A percentile compares a stretch with the other conserved stretches of the same genome.
Evolutionary conservation across 371 early-diverging fungal genomes (phyloP).

Genomic region (Batkoa obscura): DNA sequence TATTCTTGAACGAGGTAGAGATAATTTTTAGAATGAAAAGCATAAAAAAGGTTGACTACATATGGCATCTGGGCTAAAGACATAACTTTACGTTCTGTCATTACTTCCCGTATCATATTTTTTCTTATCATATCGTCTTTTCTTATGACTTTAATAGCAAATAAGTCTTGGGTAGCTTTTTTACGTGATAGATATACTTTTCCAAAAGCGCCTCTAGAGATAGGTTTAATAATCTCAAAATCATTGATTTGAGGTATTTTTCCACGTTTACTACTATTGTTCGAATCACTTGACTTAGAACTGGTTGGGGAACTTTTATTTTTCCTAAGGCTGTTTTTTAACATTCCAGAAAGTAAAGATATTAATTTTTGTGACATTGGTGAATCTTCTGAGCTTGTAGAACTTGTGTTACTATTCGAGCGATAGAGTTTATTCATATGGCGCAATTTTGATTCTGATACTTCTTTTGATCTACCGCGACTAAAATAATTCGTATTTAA

Average conservation of each 20-base stretch:
- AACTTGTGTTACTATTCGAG: slow-evolving; percentile 1
- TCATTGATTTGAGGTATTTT: slow-evolving; percentile 54
- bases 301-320: background rate
- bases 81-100: slow-evolving; percentile 73
- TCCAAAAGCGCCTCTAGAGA: slow-evolving; percentile 74
- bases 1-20: slow-evolving; percentile 88
- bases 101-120: slow-evolving; percentile 85
- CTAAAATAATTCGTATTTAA: too few species aligned
- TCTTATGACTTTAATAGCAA: slow-evolving; percentile 81
- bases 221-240: slow-evolving; percentile 71
- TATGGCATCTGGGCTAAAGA: slow-evolving; percentile 72
- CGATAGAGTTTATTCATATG: background rate
- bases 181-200: slow-evolving; percentile 70
- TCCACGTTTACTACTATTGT: background rate
- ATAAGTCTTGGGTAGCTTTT: slow-evolving; percentile 61
- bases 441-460: background rate
- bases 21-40: slow-evolving; percentile 77
- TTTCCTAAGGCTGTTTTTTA: background rate
- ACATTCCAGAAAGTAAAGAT: background rate
- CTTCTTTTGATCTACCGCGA: background rate
- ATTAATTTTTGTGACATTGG: background rate
- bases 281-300: background rate
- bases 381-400: background rate
- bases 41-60: slow-evolving; percentile 76
- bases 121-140: slow-evolving; percentile 82